Conservation (phyloP, 768 basidiomycete genomes). For the Naematelia aurantialba region DNA sequence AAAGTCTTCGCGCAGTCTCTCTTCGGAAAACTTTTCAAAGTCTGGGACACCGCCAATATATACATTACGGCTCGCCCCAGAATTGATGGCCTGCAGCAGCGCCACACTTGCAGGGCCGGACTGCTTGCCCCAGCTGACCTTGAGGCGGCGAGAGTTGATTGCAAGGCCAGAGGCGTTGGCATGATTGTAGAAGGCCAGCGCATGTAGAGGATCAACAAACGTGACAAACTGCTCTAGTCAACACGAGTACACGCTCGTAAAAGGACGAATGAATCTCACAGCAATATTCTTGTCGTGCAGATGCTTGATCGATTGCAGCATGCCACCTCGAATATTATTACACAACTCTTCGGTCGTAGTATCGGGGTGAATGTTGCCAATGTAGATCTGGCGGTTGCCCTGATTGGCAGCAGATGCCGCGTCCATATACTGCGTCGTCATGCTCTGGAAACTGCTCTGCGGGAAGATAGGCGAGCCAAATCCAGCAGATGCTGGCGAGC, state of each 20-base stretch:
- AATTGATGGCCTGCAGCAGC: constrained; percentile 81
- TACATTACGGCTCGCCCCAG: constrained; percentile 92
- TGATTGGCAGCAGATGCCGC: constrained; percentile 53
- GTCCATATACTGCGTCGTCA: constrained; percentile 16
- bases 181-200: constrained; percentile 89
- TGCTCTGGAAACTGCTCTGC: constrained; percentile 40
- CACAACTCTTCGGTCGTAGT: constrained; percentile 91
- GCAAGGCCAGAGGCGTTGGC: constrained; percentile 85
- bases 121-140: constrained; percentile 98
- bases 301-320: constrained; percentile 88
- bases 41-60: constrained; percentile 95
- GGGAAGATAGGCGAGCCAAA: constrained; percentile 48
- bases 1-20: constrained; percentile 86
- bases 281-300: constrained; percentile 98
- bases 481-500: constrained; percentile 1
- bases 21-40: constrained; percentile 85
- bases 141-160: constrained; percentile 86
- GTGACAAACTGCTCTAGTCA: constrained; percentile 70
- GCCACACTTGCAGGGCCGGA: constrained; percentile 79
- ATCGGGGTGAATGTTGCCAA: constrained; percentile 96
- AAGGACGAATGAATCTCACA: constrained; percentile 56
- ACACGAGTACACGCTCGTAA: neutral
- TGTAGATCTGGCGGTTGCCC: constrained; percentile 87
- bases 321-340: constrained; percentile 94
- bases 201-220: constrained; percentile 88